Evolutionary conservation across 1,139 yeast species (phyloP), one percentile per base, ranked within the genome.

Genomic region (Suhomyces coccinellae): DNA sequence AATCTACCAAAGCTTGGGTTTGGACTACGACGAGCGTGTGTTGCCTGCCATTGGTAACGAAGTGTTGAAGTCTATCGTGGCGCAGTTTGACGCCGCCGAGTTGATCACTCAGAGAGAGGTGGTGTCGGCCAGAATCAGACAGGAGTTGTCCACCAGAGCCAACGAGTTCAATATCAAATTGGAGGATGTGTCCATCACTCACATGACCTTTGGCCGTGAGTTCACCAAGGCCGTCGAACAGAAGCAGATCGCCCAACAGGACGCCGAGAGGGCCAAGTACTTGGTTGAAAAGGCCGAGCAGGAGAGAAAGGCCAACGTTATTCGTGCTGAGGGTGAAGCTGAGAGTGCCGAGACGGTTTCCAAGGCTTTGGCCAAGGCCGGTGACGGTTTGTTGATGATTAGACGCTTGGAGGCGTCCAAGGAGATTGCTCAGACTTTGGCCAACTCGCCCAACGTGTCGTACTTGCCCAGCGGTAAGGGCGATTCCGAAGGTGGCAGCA

Each of bases 311-410:
- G 99, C 99, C 4, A 77, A 87, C 45, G 90, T 95, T 58, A 93
- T 93, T 54, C 82, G 98, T 58, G 99, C 99, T 22, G 99, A 95
- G 69, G 99, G 99, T 69, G 99, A 95, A 71, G 99, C 99, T 36
- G 99, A 95, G 68, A 89, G 96, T 46, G 99, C 98, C 7, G 99
- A 93, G 52, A 83, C 85, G 49, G 95, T 95, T 53, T 89, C 97
- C 39, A 89, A 85, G 69, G 98, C 99, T 4, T 79, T 95, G 57
- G 82, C 85, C 43, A 90, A 90, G 73, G 93, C 96, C 29, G 99
- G 99, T 65, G 98, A 95, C 62, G 99, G 99, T 55, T 77, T 95
- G 58, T 77, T 95, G 65, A 80, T 88, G 78, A 90, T 93, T 61
- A 83, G 99, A 79, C 81, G 98, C 71, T 82, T 95, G 58, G 99